These are phyloP conservation scores for Aureobasidium lini DNA, from an alignment of 2,329 filamentous ascomycete genomes.

Conservation along the genomic window DNA sequence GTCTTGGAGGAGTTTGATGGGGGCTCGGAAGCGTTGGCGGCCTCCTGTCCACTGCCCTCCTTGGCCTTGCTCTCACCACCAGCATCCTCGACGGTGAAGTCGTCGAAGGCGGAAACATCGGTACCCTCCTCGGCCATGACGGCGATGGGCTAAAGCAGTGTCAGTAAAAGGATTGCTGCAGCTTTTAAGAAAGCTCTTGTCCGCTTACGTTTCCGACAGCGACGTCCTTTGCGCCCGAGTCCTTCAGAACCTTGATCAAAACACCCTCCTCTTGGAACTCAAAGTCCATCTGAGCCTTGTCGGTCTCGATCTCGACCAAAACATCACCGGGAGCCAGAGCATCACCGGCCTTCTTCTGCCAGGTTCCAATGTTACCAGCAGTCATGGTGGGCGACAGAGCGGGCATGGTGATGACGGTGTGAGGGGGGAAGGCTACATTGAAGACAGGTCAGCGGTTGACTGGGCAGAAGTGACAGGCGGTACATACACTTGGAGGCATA, in stretches of 20 bases:
- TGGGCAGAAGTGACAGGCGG: conserved; percentile 17
- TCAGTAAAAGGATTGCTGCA: background rate
- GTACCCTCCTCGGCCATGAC: conserved; percentile 86
- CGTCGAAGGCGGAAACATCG: conserved; percentile 81
- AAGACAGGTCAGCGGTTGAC: conserved; percentile 11
- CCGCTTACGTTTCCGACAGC: conserved; percentile 78
- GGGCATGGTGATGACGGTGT: conserved; percentile 96
- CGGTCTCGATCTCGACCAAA: conserved; percentile 85
- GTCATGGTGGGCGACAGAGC: conserved; percentile 98
- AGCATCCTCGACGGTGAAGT: conserved; percentile 81
- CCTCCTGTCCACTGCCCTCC: conserved; percentile 56
- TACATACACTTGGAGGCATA: conserved; percentile 62
- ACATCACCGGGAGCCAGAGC: conserved; percentile 84
- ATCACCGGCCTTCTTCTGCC: conserved; percentile 97
- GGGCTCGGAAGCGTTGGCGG: conserved; percentile 55
- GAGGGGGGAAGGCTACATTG: conserved; percentile 76
- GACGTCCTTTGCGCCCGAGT: conserved; percentile 88
- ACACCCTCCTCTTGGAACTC: conserved; percentile 98
- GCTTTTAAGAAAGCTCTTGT: background rate
- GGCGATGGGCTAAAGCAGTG: conserved; percentile 69
- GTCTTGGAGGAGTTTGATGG: conserved; percentile 51
- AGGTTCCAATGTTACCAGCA: conserved; percentile 87
- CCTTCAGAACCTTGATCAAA: conserved; percentile 87
- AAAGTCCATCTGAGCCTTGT: conserved; percentile 99
- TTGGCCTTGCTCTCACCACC: conserved; percentile 68